These are phyloP conservation scores for Linderniella brevidens DNA, from an alignment of 257 asterid genomes.

Conservation along the genomic window DNA sequence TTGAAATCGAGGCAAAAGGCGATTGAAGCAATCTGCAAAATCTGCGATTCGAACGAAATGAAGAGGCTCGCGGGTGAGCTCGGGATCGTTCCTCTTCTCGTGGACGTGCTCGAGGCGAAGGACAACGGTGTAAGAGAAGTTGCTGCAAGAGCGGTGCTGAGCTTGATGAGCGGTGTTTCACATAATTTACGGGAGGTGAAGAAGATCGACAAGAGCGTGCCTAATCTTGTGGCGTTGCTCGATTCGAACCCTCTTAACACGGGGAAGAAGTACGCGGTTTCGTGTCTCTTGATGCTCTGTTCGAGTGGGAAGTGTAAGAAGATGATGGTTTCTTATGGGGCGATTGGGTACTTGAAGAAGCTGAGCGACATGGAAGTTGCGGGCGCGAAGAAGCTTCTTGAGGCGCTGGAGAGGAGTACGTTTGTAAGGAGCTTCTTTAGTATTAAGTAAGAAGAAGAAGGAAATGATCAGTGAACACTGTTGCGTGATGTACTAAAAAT, in stretches of 20 bases:
- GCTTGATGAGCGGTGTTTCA: constrained; percentile 32
- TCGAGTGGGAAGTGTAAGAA: constrained; percentile 68
- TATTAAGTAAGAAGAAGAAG: constrained; percentile 40
- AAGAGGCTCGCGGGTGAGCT: constrained; percentile 44
- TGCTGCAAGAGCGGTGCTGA: constrained; percentile 55
- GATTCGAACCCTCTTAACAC: constrained; percentile 73
- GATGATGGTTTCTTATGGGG: constrained; percentile 85
- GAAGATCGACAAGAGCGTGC: constrained; percentile 53
- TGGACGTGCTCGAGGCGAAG: constrained; percentile 64
- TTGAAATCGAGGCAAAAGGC: constrained; percentile 58
- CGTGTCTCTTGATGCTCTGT: constrained; percentile 47
- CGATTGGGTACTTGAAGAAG: constrained; percentile 72
- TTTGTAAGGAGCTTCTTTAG: constrained; percentile 51
- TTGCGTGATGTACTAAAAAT: too few species aligned
- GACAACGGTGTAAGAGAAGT: constrained; percentile 38
- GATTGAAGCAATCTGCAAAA: constrained; percentile 50
- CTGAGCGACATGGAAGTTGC: constrained; percentile 55
- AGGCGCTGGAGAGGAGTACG: constrained; percentile 60
- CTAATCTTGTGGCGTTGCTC: constrained; percentile 63
- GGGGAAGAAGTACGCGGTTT: constrained; percentile 66
- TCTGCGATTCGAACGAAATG: constrained; percentile 33
- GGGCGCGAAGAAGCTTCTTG: constrained; percentile 56
- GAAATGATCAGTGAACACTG: too few species aligned
- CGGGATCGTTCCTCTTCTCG: constrained; percentile 58
- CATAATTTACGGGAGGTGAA: constrained; percentile 47